Conservation (phyloP, 352 stramenopile genomes). For the Globisporangium nodosum region DNA sequence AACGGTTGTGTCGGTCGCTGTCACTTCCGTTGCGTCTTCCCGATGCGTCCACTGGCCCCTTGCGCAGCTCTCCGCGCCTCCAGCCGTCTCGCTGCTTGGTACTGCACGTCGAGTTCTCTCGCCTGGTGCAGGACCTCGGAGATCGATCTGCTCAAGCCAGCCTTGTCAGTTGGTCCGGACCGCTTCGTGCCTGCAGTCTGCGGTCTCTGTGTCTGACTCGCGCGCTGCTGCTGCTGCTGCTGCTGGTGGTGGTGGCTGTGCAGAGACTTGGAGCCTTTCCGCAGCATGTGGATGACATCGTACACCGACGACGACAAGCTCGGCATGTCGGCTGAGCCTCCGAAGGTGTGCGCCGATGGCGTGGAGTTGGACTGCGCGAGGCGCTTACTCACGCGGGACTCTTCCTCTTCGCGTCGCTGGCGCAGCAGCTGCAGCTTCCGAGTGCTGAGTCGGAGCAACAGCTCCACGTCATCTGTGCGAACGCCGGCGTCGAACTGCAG, state of each 20-base stretch:
- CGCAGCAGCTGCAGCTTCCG: slow-evolving; percentile 15
- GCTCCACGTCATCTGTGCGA: slow-evolving; percentile 10
- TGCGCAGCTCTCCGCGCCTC: background rate
- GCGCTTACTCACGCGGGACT: slow-evolving; percentile 2
- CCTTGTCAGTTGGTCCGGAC: background rate
- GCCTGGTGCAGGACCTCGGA: slow-evolving; percentile 9
- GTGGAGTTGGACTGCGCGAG: slow-evolving; percentile 1
- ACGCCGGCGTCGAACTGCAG: slow-evolving; percentile 12
- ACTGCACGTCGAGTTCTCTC: background rate
- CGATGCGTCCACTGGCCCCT: background rate
- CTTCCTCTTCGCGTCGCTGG: slow-evolving; percentile 7
- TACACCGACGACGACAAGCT: background rate
- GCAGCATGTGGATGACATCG: slow-evolving; percentile 13
- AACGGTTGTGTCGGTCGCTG: background rate
- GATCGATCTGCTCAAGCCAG: slow-evolving; percentile 4
- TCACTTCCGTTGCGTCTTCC: background rate
- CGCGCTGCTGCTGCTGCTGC: slow-evolving; percentile 1
- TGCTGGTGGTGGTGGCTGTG: slow-evolving; percentile 8
- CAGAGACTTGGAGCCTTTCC: slow-evolving; percentile 16
- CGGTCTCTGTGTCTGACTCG: slow-evolving; percentile 1
- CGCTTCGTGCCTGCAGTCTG: slow-evolving; percentile 1
- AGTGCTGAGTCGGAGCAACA: slow-evolving; percentile 9
- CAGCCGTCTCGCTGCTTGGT: background rate
- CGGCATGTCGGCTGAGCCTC: background rate
- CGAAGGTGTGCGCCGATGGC: background rate